phyloP scores from a whole-genome alignment of 306 rosid species.

The Trifolium fragiferum region DNA sequence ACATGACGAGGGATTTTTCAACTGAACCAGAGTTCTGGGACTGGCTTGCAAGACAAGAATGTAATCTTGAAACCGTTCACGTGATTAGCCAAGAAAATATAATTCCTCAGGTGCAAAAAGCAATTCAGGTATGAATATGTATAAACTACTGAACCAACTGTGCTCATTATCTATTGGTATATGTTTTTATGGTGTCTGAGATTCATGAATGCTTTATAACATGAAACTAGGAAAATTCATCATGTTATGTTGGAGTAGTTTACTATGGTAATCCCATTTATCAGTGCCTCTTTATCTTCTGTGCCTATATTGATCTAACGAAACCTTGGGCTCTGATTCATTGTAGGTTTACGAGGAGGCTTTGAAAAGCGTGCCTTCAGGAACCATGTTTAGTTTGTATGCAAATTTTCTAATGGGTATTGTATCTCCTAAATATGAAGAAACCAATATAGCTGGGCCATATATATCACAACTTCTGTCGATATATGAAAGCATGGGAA shows the following conservation, averaged over 20 bases:
- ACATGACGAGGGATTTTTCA: slow-evolving; percentile 73
- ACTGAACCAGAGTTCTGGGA: slow-evolving; percentile 81
- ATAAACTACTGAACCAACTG: slow-evolving; percentile 10
- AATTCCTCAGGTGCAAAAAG: slow-evolving; percentile 57
- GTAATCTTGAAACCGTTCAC: slow-evolving; percentile 44
- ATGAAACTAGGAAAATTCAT: slow-evolving; percentile 15
- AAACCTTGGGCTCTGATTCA: slow-evolving; percentile 26
- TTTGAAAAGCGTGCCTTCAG: slow-evolving; percentile 61
- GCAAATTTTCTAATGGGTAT: slow-evolving; percentile 60
- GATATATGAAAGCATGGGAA: slow-evolving; percentile 76
- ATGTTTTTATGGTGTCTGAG: slow-evolving; percentile 20
- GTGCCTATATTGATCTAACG: slow-evolving; percentile 35
- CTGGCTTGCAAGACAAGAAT: slow-evolving; percentile 83
- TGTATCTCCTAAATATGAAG: slow-evolving; percentile 50
- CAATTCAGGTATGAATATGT: slow-evolving; percentile 68
- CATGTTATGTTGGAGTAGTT: slow-evolving; percentile 12
- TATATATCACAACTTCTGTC: slow-evolving; percentile 53
- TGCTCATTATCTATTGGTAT: slow-evolving; percentile 21
- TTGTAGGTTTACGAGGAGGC: slow-evolving; percentile 88
- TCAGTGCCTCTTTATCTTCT: not conserved
- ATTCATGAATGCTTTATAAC: slow-evolving; percentile 1
- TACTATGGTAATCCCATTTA: slow-evolving; percentile 13
- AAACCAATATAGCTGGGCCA: slow-evolving; percentile 39
- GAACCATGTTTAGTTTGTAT: slow-evolving; percentile 59
- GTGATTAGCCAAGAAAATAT: slow-evolving; percentile 50